Percentiles rank a stretch among this genome's conserved stretches.
phyloP scores from a whole-genome alignment of 2,329 filamentous ascomycete genomes.

The Fonsecaea monophora region DNA sequence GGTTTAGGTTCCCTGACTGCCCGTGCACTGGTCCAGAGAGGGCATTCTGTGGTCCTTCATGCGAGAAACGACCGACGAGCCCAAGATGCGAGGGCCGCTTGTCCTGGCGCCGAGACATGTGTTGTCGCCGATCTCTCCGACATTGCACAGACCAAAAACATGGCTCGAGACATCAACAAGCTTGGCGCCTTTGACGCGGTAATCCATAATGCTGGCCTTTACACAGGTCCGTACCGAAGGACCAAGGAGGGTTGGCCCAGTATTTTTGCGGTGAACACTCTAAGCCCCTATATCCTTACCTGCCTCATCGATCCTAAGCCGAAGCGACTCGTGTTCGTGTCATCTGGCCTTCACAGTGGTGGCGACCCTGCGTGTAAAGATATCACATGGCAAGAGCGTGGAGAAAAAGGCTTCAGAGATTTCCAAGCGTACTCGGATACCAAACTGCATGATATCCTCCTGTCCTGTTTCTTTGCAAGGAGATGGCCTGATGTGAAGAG shows the following conservation, averaged over 20 bases:
- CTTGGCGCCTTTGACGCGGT: conserved; percentile 61
- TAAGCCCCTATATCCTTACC: conserved; percentile 65
- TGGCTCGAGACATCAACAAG: conserved; percentile 60
- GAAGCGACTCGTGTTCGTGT: conserved; percentile 60
- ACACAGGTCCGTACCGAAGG: conserved; percentile 48
- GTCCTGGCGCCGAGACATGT: conserved; percentile 59
- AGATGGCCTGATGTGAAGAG: conserved; percentile 55
- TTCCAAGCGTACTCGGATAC: conserved; percentile 60
- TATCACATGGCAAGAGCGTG: conserved; percentile 48
- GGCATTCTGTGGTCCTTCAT: conserved; percentile 64
- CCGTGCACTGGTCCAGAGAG: conserved; percentile 56
- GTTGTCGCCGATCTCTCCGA: conserved; percentile 62
- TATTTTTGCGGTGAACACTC: conserved; percentile 62
- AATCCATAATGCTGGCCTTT: conserved; percentile 65
- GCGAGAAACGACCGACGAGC: conserved; percentile 64
- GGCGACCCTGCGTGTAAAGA: conserved; percentile 48
- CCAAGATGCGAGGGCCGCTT: conserved; percentile 54
- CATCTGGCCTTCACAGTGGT: conserved; percentile 58
- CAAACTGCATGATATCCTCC: conserved; percentile 64
- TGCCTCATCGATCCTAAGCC: conserved; percentile 56
- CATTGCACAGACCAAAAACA: conserved; percentile 57
- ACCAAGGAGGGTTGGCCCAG: conserved; percentile 57
- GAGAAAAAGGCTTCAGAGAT: conserved; percentile 40
- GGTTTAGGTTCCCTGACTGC: conserved; percentile 63
- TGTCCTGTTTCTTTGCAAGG: conserved; percentile 62